Evolutionary conservation across 352 stramenopile species (phyloP), one percentile per base, ranked within the genome.

Genomic region (Phytophthora pini): DNA sequence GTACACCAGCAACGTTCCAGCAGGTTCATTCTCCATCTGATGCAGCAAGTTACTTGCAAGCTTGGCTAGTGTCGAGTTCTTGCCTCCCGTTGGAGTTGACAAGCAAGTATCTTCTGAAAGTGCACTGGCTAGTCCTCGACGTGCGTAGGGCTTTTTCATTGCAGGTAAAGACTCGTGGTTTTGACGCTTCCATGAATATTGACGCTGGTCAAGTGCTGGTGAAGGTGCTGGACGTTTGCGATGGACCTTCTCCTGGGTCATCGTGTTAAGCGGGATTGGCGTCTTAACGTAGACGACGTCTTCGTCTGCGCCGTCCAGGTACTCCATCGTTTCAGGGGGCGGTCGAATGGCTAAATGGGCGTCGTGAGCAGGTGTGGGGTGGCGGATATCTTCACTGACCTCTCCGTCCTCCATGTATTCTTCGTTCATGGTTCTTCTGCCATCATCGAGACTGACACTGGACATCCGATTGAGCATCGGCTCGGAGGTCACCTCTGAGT

Each of bases 1-100:
- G 61, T 87, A 91, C 56, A 91, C 80, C 26, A 91, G 52, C 41
- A 89, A 46, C 8, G 82, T 89, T 12, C 77, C 76, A 5, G 46
- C 50, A 10, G 56, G 20, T 41, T 82, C 68, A 12, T 66, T 50
- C 27, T 80, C 59, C 12, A 79, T 20, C 20, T 71, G 64, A 5
- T 61, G 56, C 12, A 70, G 34, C 24, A 69, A 60, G 11, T 76
- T 74, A 41, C 58, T 72, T 7, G 51, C 67, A 2, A 77, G 57
- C 43, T 68, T 74, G 0, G 67, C 61, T 11, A 72, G 52, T 22
- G 51, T 73, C 24, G 61, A 61, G 15, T 48, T 60, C 39, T 75
- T 78, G 27, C 63, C 58, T 29, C 52, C 57, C 4, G 56, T 65
- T 9, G 62, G 56, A 4, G 57, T 64, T 32, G 43, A 56, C 47